These are phyloP conservation scores for Hordeum vulgare DNA, from an alignment of 176 grass and related monocot genomes.

Conservation along the genomic window DNA sequence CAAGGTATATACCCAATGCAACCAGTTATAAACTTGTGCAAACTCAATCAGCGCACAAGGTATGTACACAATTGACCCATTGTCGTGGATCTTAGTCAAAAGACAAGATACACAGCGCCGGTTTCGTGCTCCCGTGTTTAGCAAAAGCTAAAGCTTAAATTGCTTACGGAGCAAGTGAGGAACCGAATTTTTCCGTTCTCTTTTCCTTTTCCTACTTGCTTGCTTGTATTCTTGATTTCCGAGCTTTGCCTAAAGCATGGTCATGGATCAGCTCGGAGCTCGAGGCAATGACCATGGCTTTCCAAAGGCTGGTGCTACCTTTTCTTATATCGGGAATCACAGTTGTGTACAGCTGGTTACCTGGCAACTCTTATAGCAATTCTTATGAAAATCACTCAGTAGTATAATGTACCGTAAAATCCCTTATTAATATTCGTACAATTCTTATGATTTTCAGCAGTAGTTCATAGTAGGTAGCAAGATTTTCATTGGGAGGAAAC, in stretches of 20 bases:
- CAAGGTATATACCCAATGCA: no score
- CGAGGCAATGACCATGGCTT: conserved; percentile 31
- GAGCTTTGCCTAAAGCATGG: conserved; percentile 41
- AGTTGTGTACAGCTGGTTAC: conserved; percentile 1
- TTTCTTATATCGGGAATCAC: conserved; percentile 27
- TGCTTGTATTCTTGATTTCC: conserved; percentile 30
- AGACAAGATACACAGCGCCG: conserved; percentile 2
- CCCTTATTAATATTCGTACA: no score
- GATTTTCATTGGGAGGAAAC: no score
- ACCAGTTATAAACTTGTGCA: no score
- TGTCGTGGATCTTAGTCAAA: conserved; percentile 8
- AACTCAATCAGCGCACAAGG: no score
- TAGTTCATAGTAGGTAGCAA: no score
- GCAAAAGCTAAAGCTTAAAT: conserved; percentile 27
- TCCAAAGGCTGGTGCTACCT: conserved; percentile 28
- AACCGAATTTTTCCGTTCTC: not conserved
- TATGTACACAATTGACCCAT: no score
- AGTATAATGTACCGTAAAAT: no score
- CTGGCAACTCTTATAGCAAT: no score
- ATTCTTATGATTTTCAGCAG: no score
- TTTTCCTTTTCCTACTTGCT: conserved; percentile 9
- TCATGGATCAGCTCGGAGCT: conserved; percentile 54
- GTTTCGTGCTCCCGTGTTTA: conserved; percentile 21
- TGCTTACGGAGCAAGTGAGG: conserved; percentile 48
- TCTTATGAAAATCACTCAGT: no score